These are phyloP conservation scores for Termitomyces sp. DNA, from an alignment of 768 basidiomycete genomes.

Conservation along the genomic window DNA sequence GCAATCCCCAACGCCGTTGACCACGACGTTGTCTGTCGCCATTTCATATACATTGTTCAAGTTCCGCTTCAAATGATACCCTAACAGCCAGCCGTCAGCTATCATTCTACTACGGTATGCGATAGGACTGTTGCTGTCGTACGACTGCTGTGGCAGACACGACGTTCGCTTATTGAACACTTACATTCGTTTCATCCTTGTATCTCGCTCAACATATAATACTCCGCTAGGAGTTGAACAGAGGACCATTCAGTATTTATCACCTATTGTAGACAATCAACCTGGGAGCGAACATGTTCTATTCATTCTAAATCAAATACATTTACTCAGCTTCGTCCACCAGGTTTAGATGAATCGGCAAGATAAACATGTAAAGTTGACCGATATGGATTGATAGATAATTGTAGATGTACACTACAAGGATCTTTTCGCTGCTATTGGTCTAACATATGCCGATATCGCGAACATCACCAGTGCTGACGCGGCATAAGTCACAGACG, in stretches of 20 bases:
- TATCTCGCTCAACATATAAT: background rate
- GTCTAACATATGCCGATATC: slow-evolving; percentile 53
- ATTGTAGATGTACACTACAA: slow-evolving; percentile 12
- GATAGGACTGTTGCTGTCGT: background rate
- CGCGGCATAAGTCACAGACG: slow-evolving; percentile 64
- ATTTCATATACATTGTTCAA: slow-evolving; percentile 4
- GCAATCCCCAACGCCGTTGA: slow-evolving; percentile 16
- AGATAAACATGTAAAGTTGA: background rate
- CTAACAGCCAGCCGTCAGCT: background rate
- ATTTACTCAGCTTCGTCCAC: background rate
- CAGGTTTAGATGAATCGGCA: background rate
- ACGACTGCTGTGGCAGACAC: slow-evolving; percentile 6
- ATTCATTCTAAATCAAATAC: slow-evolving; percentile 2
- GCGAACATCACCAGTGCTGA: slow-evolving; percentile 61
- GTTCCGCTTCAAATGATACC: slow-evolving; percentile 8
- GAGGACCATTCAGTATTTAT: slow-evolving; percentile 6
- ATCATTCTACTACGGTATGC: background rate
- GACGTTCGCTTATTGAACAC: background rate
- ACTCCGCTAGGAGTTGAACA: background rate
- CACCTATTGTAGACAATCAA: slow-evolving; percentile 9
- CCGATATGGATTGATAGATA: slow-evolving; percentile 6
- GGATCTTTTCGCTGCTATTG: slow-evolving; percentile 32
- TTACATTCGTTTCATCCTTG: slow-evolving; percentile 1
- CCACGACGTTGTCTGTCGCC: slow-evolving; percentile 7
- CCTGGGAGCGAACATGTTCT: slow-evolving; percentile 10